Evolutionary conservation across 164 flowering plant species (phyloP).

Genomic region (Sedum album): DNA sequence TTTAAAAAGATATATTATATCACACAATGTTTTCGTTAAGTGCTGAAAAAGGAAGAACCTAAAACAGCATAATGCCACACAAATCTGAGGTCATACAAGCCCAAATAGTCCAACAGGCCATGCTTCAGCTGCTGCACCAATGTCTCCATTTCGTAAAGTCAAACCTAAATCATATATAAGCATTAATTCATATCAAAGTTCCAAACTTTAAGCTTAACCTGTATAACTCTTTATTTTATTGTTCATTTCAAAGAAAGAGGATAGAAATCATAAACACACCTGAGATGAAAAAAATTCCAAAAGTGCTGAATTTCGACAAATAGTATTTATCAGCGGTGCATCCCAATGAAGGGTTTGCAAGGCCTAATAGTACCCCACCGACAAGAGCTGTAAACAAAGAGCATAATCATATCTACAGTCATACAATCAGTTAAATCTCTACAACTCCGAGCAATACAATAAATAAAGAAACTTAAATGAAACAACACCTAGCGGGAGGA

Average conservation of each 20-base stretch:
- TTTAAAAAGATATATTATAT: not conserved
- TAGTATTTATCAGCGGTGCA: constrained; percentile 9
- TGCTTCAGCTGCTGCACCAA: constrained; percentile 74
- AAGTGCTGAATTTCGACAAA: constrained; percentile 9
- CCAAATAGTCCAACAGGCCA: constrained; percentile 93
- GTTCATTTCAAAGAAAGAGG: no score
- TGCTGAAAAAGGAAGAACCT: constrained; percentile 14
- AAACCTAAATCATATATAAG: constrained; percentile 39
- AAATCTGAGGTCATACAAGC: constrained; percentile 65
- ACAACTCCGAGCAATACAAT: no score
- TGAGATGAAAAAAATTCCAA: constrained; percentile 46
- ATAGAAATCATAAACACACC: constrained; percentile 27
- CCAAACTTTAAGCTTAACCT: not conserved
- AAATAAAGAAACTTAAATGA: no score
- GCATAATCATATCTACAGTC: not conserved
- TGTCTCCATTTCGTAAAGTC: constrained; percentile 60
- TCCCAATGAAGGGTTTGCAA: constrained; percentile 9
- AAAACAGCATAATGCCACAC: constrained; percentile 24
- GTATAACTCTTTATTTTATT: no score
- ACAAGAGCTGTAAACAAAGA: constrained; percentile 3
- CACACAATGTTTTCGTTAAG: not conserved
- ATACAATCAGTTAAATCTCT: not conserved
- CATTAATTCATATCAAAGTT: not conserved
- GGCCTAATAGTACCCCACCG: constrained; percentile 6
- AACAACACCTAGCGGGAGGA: constrained; percentile 6